A percentile compares a stretch with the other conserved stretches of the same genome.
Evolutionary conservation across 495 filamentous ascomycete species (phyloP).

Genomic region (Hypoxylon rickii): DNA sequence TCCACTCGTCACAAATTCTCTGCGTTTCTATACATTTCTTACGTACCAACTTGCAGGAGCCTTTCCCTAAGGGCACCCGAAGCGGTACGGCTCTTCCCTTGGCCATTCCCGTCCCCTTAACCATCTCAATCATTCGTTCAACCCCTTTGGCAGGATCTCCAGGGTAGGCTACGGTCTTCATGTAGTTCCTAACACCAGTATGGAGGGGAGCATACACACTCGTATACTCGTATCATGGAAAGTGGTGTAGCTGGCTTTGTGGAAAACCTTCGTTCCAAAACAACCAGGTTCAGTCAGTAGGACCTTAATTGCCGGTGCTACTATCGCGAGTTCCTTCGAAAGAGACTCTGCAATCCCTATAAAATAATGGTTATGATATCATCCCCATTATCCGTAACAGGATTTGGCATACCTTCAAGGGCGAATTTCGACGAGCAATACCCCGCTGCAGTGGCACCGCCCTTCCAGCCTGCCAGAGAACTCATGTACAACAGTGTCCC

Average conservation of each 20-base stretch:
- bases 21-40: slow-evolving; percentile 32
- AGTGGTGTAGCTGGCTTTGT: slow-evolving; percentile 18
- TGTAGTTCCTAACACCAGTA: background rate
- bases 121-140: slow-evolving; percentile 44
- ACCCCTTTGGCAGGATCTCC: slow-evolving; percentile 46
- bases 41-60: slow-evolving; percentile 46
- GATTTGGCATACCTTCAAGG: slow-evolving; percentile 65
- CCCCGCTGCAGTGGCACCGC: slow-evolving; percentile 42
- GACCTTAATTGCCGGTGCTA: slow-evolving; percentile 6
- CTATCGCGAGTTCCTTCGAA: slow-evolving; percentile 5
- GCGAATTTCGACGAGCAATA: slow-evolving; percentile 96
- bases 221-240: background rate
- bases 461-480: slow-evolving; percentile 54
- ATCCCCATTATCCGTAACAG: background rate
- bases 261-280: slow-evolving; percentile 15
- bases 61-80: slow-evolving; percentile 50
- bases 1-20: slow-evolving; percentile 31
- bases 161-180: slow-evolving; percentile 31
- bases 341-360: slow-evolving; percentile 6
- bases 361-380: background rate
- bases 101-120: slow-evolving; percentile 45
- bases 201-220: slow-evolving; percentile 9
- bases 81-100: slow-evolving; percentile 46
- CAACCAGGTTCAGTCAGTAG: slow-evolving; percentile 7
- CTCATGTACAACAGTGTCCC: slow-evolving; percentile 58